Base-by-base conservation (phyloP, 768 basidiomycete genomes). In the Serpula lacrymans region DNA sequence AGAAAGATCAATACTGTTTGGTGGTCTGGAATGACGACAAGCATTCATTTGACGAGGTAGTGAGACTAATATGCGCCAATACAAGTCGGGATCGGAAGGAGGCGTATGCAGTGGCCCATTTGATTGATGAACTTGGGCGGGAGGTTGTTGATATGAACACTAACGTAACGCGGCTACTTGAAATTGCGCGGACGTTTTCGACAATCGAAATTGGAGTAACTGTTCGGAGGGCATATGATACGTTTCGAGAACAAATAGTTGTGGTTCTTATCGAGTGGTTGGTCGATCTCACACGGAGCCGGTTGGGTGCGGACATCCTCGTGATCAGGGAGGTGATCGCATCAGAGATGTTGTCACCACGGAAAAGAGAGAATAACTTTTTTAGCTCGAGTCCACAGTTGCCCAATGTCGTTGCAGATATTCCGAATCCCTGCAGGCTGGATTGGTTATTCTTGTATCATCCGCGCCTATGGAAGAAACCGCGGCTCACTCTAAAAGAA, bases 21-120 rank as follows among this genome's bases (percentile, higher is more conserved):
- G 71, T 95, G 20, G 64, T 98, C 4, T 97, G 93, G 93, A 93
- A 94, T 65, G 94, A 96, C 61, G 96, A 99, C 62, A 95, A 94
- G 52, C 96, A 97, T 62, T 92, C 90, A 0, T 87, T 84, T 52
- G 82, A 85, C 37, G 92, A 98, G 54, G 82, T 96, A 39, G 84
- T 84, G 47, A 75, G 78, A 45, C 74, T 91, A 29, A 64, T 89
- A 5, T 70, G 72, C 42, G 85, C 85, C 32, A 60, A 63, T 12
- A 73, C 70, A 1, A 63, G 59, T 13, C 72, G 75, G 16, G 62
- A 78, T 7, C 62, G 65, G 16, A 78, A 78, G 27, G 80, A 84
- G 21, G 85, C 87, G 0, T 52, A 64, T 0, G 72, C 67, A 1
- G 61, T 81, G 27, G 78, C 76, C 0, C 70, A 77, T 33, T 64